A percentile compares a stretch with the other conserved stretches of the same genome.
Evolutionary conservation across 768 basidiomycete species (phyloP).

Genomic region (Daedalea quercina): DNA sequence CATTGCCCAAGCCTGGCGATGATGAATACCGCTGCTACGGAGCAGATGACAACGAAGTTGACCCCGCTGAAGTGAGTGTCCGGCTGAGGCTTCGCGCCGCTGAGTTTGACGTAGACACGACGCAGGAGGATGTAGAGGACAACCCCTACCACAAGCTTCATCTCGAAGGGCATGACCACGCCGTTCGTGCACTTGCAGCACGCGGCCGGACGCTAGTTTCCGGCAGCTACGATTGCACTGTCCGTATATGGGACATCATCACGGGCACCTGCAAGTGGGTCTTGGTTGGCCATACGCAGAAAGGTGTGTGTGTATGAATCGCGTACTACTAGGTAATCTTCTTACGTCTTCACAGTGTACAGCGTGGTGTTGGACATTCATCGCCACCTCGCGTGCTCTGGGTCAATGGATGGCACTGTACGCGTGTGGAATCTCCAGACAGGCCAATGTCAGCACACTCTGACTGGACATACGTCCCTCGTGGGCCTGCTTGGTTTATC

Average conservation of each 20-base stretch:
- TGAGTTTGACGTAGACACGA: neutral
- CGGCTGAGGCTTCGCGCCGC: neutral
- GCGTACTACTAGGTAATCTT: neutral
- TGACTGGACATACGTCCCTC: conserved; percentile 90
- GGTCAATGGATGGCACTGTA: conserved; percentile 97
- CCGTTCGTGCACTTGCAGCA: conserved; percentile 88
- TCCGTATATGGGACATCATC: conserved; percentile 92
- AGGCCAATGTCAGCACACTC: conserved; percentile 71
- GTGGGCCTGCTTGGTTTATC: conserved; percentile 91
- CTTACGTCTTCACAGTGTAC: conserved; percentile 57
- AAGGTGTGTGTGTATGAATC: conserved; percentile 45
- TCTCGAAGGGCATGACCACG: conserved; percentile 86
- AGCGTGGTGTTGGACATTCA: conserved; percentile 86
- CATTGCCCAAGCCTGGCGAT: conserved; percentile 60
- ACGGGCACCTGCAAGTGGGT: conserved; percentile 77
- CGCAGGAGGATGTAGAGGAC: conserved; percentile 55
- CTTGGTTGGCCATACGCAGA: conserved; percentile 83
- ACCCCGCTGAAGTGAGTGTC: conserved; percentile 41
- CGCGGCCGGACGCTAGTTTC: conserved; percentile 87
- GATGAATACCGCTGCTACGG: conserved; percentile 68
- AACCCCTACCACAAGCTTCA: conserved; percentile 89
- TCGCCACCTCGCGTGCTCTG: conserved; percentile 89
- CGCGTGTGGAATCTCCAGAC: conserved; percentile 88
- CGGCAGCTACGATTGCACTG: conserved; percentile 93
- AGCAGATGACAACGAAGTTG: conserved; percentile 52